Evolutionary conservation across 306 rosid genomes (phyloP), one percentile per base, ranked within the genome.

Genomic region (Castanopsis chinensis): DNA sequence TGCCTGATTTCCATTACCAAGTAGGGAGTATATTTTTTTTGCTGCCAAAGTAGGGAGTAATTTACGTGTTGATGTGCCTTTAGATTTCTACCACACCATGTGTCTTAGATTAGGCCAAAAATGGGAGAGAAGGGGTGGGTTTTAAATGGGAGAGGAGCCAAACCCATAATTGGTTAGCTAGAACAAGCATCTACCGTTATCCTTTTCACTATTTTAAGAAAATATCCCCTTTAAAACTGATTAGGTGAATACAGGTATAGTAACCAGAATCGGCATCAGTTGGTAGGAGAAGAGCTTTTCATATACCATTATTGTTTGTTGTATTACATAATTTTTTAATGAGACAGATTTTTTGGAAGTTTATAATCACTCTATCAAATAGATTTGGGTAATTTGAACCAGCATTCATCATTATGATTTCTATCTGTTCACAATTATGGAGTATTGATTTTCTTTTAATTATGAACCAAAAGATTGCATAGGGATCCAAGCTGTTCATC

Each of bases 1-100:
- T 56, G 96, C 98, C 1, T 82, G 69, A 94, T 94, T 55, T 94
- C 97, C 7, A 94, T 92, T n/a, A 78, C 94, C 11, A 94, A 88
- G 5, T 49, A 49, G 53, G 53, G 53, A 4, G 4, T 35, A 4
- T 35, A 2, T 5, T 35, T 35, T 35, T 5, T 35, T 35, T 2
- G 6, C 27, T 25, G 27, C 27, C 27, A 25, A 94, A 88, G 5
- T 12, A 49, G 53, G 17, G 53, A 41, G 45, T 41, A 12, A 49
- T 49, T 49, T 49, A 13, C 12, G 17, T 49, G 45, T 49, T 0
- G 53, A 49, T 3, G 1, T 12, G 53, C 15, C 53, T 45, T 11
- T 11, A 12, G 53, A 45, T 45, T 45, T 15, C 53, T 45, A 45
- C 4, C 53, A 10, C 15, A 12, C 53, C 15, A 45, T 12, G 4